Conservation (phyloP, 805 yeast species). For the Yarrowia bubula region DNA sequence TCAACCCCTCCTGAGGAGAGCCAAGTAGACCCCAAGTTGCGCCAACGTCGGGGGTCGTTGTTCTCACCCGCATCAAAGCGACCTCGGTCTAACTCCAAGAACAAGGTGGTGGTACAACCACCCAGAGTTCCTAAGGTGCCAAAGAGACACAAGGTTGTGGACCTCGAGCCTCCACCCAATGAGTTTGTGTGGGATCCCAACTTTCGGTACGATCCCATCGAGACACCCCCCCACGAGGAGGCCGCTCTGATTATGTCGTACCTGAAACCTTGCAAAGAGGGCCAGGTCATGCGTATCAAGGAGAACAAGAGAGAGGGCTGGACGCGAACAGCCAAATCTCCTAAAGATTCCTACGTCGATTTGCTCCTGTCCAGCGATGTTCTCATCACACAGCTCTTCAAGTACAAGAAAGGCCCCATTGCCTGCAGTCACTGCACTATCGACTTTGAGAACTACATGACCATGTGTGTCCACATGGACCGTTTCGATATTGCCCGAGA, state of each 20-base stretch:
- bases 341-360: neutral
- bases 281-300: neutral
- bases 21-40: neutral
- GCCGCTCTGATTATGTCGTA: neutral
- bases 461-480: neutral
- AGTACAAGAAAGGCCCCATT: slow-evolving; percentile 3
- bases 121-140: no score
- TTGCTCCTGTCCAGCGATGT: neutral
- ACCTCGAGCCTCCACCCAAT: neutral
- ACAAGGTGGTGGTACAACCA: neutral
- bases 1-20: neutral
- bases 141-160: neutral
- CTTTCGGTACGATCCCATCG: neutral
- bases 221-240: neutral
- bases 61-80: neutral
- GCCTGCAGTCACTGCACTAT: slow-evolving; percentile 5
- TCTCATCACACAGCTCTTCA: neutral
- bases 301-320: neutral
- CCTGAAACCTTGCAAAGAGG: neutral
- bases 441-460: neutral
- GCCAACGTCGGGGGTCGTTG: neutral
- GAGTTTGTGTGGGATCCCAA: neutral
- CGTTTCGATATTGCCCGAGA: neutral
- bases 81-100: neutral
- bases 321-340: neutral